Evolutionary conservation across 805 yeast genomes (phyloP).

Genomic region (Pichia californica): DNA sequence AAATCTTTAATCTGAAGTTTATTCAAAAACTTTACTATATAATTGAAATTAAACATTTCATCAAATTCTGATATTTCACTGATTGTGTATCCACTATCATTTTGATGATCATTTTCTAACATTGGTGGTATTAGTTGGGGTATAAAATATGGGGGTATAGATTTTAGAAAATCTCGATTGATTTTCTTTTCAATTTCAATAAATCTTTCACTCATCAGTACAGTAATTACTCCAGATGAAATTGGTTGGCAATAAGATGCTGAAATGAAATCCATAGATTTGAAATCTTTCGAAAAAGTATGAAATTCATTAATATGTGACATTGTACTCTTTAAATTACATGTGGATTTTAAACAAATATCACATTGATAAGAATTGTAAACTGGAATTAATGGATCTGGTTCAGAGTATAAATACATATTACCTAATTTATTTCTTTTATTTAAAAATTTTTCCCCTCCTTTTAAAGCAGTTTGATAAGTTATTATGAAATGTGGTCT

Average conservation of each 20-base stretch:
- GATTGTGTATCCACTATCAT: neutral
- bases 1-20: neutral
- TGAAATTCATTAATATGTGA: slow-evolving; percentile 3
- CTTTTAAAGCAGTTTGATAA: neutral
- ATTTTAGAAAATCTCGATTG: neutral
- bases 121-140: neutral
- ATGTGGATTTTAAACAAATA: slow-evolving; percentile 8
- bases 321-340: neutral
- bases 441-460: neutral
- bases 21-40: neutral
- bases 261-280: slow-evolving; percentile 1
- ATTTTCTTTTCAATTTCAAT: neutral
- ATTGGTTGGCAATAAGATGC: neutral
- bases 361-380: slow-evolving; percentile 9
- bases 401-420: slow-evolving; percentile 4
- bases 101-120: neutral
- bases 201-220: slow-evolving; percentile 1
- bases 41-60: slow-evolving; percentile 7
- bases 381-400: slow-evolving; percentile 9
- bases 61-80: slow-evolving; percentile 1
- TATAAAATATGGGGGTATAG: neutral
- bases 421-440: neutral
- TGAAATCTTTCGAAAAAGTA: neutral
- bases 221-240: slow-evolving; percentile 2
- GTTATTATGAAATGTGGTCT: slow-evolving; percentile 1